Evolutionary conservation across 2,329 filamentous ascomycete genomes (phyloP).

Genomic region (Alternaria gansuensis): DNA sequence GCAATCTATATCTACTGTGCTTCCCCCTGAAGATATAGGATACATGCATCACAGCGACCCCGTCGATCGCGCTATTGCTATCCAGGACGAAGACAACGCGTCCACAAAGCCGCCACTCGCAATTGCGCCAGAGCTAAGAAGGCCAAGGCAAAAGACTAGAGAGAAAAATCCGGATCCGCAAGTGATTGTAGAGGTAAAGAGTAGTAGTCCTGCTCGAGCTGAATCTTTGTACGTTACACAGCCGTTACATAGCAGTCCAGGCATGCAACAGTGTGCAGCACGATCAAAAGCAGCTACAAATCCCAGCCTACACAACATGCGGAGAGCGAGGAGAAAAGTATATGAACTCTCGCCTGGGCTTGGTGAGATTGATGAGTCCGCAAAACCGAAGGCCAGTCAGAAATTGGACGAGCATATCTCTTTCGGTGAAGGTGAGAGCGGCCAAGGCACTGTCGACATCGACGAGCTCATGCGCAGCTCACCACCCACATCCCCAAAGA

Average conservation of each 20-base stretch:
- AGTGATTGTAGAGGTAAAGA: conserved; percentile 3
- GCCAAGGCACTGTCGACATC: conserved; percentile 5
- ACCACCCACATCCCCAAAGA: conserved; percentile 15
- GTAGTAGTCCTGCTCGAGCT: conserved; percentile 16
- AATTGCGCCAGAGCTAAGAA: conserved; percentile 17
- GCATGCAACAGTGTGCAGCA: conserved; percentile 16
- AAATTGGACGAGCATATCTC: conserved; percentile 9
- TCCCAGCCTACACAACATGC: conserved; percentile 28
- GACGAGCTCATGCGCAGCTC: conserved; percentile 23
- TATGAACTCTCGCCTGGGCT: conserved; percentile 18
- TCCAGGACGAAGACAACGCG: conserved; percentile 1
- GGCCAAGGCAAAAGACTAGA: conserved; percentile 4
- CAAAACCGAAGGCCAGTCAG: conserved; percentile 16
- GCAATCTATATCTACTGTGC: conserved; percentile 39
- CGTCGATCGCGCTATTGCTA: conserved; percentile 5
- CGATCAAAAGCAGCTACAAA: conserved; percentile 8
- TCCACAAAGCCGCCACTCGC: conserved; percentile 16
- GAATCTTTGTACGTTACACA: conserved; percentile 11
- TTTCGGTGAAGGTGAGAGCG: conserved; percentile 22
- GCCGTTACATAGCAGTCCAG: conserved; percentile 16
- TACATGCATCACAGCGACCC: conserved; percentile 25
- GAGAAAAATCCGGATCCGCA: conserved; percentile 11
- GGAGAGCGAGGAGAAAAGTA: conserved; percentile 24
- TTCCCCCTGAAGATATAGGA: conserved; percentile 34
- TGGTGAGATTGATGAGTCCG: conserved; percentile 5